These are phyloP conservation scores for Adenanthera pavonina DNA, from an alignment of 306 rosid species.

Conservation along the genomic window DNA sequence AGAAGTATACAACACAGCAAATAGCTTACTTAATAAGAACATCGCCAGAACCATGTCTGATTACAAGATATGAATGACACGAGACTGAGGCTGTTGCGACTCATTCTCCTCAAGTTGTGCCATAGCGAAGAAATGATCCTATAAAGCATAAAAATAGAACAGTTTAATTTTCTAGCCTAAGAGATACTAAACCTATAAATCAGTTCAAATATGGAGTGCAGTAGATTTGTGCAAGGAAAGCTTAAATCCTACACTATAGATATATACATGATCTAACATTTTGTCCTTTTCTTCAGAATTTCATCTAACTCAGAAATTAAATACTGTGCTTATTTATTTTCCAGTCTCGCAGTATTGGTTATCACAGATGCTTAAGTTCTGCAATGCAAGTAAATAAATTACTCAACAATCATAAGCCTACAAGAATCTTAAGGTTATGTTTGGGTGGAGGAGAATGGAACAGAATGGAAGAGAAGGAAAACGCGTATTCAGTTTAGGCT, in stretches of 20 bases:
- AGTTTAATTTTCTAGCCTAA: not conserved
- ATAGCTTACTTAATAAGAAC: not conserved
- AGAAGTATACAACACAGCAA: not conserved
- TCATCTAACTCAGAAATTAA: not conserved
- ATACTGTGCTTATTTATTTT: not conserved
- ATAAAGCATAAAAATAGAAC: not conserved
- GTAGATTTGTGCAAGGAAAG: not conserved
- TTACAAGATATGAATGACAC: slow-evolving; percentile 52
- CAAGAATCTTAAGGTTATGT: not conserved
- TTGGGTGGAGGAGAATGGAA: not conserved
- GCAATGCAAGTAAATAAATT: not conserved
- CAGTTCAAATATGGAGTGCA: not conserved
- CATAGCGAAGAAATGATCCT: slow-evolving; percentile 35
- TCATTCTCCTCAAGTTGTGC: slow-evolving; percentile 49
- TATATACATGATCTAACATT: not conserved
- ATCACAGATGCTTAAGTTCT: not conserved
- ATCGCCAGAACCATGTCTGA: not conserved
- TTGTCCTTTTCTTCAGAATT: not conserved
- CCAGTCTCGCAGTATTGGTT: not conserved
- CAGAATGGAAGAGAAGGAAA: not conserved
- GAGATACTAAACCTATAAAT: not conserved
- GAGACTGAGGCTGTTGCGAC: slow-evolving; percentile 49
- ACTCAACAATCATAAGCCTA: not conserved
- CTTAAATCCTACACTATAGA: not conserved
- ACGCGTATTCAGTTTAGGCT: not conserved